Evolutionary conservation across 345 rosid species (phyloP), one percentile per base, ranked within the genome.

Genomic region (Noccaea caerulescens): DNA sequence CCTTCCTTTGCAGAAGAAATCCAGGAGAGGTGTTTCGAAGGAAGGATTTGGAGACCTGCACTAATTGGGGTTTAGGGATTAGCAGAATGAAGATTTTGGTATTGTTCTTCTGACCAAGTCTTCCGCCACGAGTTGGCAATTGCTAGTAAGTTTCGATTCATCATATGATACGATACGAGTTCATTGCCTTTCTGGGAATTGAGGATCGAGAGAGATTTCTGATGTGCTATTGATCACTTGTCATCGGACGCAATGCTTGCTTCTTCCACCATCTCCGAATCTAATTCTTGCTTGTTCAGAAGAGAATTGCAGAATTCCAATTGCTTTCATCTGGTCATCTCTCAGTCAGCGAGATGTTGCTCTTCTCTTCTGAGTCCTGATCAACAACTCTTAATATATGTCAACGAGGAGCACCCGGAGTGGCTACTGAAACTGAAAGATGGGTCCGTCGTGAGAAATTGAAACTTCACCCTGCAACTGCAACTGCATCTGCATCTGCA

Each of bases 291-390:
- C 86, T 94, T 33, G 93, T 94, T 57, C 98, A 92, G 71, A 91
- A 91, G 52, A 77, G 98, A 77, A 94, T 89, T 78, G 99, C 97
- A 23, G 99, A 94, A 64, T 94, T 92, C 82, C 99, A 92, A 49
- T 73, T 94, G 59, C 97, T 94, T 45, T 80, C 98, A 4, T 77
- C 18, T 16, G 18, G 18, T 16, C 18, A 16, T 16, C 18, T 16
- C 92, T 20, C 23, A 20, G 44, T 89, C 10, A 77, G 46, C 27
- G 87, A 91, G 74, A 90, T 88, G 86, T 74, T 94, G 68, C 83
- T 94, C 39, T 94, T 84, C 84, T 60, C 93, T 44, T 84, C 90
- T 11, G 98, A 92, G 92, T 44, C 82, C 90, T 11, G 98, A 92
- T 71, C 71, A 83, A 32, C 91, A 94, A 63, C 86, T 92, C 57